Evolutionary conservation across 208 protist genomes (phyloP).

Genomic region (Trypanosoma lewisi): DNA sequence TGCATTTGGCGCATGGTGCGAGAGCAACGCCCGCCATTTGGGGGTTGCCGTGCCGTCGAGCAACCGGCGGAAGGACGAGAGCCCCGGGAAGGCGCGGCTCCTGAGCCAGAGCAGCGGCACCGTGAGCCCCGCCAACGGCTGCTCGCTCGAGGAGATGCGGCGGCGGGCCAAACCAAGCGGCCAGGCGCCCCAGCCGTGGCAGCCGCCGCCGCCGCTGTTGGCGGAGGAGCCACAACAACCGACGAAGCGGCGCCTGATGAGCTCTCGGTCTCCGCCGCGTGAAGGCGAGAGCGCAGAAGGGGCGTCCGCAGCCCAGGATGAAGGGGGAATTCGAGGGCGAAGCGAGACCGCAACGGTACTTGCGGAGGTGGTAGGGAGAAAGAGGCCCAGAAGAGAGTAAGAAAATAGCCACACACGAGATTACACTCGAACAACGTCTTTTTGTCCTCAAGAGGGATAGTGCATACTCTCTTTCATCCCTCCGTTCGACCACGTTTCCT

Average conservation of each 20-base stretch:
- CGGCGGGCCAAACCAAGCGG: neutral
- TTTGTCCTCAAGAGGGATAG: too few species aligned
- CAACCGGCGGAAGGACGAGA: conserved; percentile 31
- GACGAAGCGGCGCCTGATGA: neutral
- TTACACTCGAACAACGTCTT: too few species aligned
- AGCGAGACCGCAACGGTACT: too few species aligned
- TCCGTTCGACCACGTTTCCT: too few species aligned
- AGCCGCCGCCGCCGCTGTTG: neutral
- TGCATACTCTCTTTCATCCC: too few species aligned
- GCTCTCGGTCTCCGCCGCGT: neutral
- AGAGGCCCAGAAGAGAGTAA: too few species aligned
- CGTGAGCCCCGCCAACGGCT: neutral
- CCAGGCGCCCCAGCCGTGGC: neutral
- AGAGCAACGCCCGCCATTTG: conserved; percentile 16
- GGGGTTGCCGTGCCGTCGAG: conserved; percentile 40
- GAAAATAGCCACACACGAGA: too few species aligned
- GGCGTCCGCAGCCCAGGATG: neutral
- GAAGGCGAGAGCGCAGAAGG: neutral
- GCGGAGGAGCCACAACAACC: neutral
- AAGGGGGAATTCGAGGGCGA: neutral
- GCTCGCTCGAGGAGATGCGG: neutral
- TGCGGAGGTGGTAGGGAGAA: neutral
- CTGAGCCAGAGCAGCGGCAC: neutral
- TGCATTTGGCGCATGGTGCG: conserved; percentile 34
- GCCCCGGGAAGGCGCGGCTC: neutral